Base-by-base conservation (phyloP, 495 filamentous ascomycete species). In the Collariella sp. region DNA sequence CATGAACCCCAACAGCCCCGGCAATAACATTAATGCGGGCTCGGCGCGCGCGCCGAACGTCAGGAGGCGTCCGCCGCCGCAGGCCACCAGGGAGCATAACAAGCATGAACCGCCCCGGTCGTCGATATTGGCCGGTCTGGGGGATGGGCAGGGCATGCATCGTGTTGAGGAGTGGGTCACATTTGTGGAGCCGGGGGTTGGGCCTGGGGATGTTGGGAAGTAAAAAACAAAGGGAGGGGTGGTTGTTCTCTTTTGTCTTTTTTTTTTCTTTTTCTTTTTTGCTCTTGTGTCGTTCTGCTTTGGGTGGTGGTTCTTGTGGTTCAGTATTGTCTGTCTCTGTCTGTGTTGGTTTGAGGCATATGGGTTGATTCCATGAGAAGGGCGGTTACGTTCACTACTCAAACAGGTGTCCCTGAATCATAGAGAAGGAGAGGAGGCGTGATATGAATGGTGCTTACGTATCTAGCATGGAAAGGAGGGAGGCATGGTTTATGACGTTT, bases 101-200 rank as follows among this genome's bases (percentile, higher is more conserved):
- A 61, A 68, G 52, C 46, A 54, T 13, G 66, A 67, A 31, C 43
- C 44, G n/a, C 68, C 70, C 12, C 63, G 60, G 46, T 63, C 65
- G 31, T 75, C 73, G 20, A 65, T 70, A 22, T 67, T 75, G 34
- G 74, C 74, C 9, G 74, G 74, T 0, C 66, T 77, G 12, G 67
- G 66, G 74, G 9, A 65, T 66, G 12, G 72, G 71, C 12, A 63
- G 72, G 74, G 74, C 7, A 67, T 73, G 67, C 65, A 74, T 55
- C 65, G 74, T 1, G 74, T 77, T 3, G 66, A 56, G 35, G 73
- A 77, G 57, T 77, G 74, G 74, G 61, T 70, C 24, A 70, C 68
- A 39, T 73, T 74, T 59, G 71, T 77, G 38, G 74, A 72, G 55
- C 61, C 67, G 19, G 71, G 68, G 23, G 9, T 38, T n/a, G n/a